Evolutionary conservation across 2,329 filamentous ascomycete species (phyloP).

Genomic region (Fusarium napiforme): DNA sequence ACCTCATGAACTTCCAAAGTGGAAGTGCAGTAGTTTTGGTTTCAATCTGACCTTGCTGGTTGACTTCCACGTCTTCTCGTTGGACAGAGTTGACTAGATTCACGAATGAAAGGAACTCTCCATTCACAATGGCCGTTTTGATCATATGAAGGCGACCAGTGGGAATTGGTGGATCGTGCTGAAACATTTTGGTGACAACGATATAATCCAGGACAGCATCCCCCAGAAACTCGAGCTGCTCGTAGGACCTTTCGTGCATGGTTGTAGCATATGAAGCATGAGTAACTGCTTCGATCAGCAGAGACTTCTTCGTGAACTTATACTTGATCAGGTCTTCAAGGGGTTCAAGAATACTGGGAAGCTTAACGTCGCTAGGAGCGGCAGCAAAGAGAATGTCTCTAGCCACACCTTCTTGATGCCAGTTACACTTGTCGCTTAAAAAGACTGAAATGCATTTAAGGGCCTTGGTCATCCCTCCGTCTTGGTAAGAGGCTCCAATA

Average conservation of each 20-base stretch:
- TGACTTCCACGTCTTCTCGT: slow-evolving; percentile 37
- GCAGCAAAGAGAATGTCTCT: slow-evolving; percentile 57
- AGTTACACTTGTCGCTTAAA: slow-evolving; percentile 64
- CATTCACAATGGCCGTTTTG: slow-evolving; percentile 82
- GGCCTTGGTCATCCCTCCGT: slow-evolving; percentile 74
- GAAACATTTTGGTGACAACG: slow-evolving; percentile 72
- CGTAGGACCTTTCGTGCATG: slow-evolving; percentile 57
- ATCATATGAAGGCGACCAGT: slow-evolving; percentile 77
- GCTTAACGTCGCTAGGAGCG: slow-evolving; percentile 49
- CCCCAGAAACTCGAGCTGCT: slow-evolving; percentile 88
- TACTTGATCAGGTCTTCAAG: slow-evolving; percentile 78
- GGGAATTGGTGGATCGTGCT: slow-evolving; percentile 52
- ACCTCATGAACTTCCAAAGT: slow-evolving; percentile 78
- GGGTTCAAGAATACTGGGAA: slow-evolving; percentile 56
- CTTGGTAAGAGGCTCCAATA: slow-evolving; percentile 78
- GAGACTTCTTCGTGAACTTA: slow-evolving; percentile 71
- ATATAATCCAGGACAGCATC: slow-evolving; percentile 86
- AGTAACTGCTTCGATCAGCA: slow-evolving; percentile 84
- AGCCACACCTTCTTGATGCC: slow-evolving; percentile 58
- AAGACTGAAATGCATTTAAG: slow-evolving; percentile 73
- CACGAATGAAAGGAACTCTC: slow-evolving; percentile 80
- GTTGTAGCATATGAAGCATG: slow-evolving; percentile 72
- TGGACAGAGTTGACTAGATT: slow-evolving; percentile 62
- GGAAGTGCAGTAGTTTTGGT: slow-evolving; percentile 55
- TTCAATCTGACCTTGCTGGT: slow-evolving; percentile 27